A percentile compares a stretch with the other conserved stretches of the same genome.
These are phyloP conservation scores for Dothistroma septosporum DNA, from an alignment of 2,329 filamentous ascomycete genomes.

Conservation along the genomic window DNA sequence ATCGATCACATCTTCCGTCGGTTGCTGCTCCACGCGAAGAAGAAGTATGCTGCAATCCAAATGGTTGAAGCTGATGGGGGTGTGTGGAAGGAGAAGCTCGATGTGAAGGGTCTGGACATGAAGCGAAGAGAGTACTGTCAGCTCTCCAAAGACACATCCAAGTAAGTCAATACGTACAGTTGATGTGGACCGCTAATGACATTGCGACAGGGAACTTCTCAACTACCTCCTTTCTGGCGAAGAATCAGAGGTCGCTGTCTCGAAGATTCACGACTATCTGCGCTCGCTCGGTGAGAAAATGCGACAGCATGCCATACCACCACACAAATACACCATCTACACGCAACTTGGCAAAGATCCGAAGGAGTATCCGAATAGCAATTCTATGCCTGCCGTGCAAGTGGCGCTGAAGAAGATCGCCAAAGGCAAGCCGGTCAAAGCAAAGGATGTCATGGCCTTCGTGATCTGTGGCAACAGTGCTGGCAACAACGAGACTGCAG, in stretches of 20 bases:
- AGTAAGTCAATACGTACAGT: conserved; percentile 34
- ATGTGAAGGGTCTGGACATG: conserved; percentile 98
- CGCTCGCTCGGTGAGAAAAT: conserved; percentile 80
- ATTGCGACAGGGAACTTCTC: conserved; percentile 60
- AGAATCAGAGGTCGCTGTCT: conserved; percentile 80
- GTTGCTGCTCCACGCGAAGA: conserved; percentile 92
- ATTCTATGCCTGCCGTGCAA: conserved; percentile 95
- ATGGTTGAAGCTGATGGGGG: conserved; percentile 76
- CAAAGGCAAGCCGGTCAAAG: conserved; percentile 80
- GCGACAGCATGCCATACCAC: conserved; percentile 70
- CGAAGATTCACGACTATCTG: conserved; percentile 89
- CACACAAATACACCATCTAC: conserved; percentile 92
- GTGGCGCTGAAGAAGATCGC: conserved; percentile 85
- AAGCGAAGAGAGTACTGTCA: conserved; percentile 93
- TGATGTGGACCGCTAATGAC: conserved; percentile 14
- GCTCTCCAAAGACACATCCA: conserved; percentile 90
- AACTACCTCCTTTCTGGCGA: conserved; percentile 93
- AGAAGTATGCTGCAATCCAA: conserved; percentile 98
- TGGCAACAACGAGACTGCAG: conserved; percentile 63
- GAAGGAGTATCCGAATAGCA: conserved; percentile 87
- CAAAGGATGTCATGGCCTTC: conserved; percentile 94
- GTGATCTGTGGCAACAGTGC: conserved; percentile 72
- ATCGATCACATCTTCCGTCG: conserved; percentile 96
- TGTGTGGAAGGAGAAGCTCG: conserved; percentile 88
- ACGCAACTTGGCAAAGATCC: conserved; percentile 95